phyloP scores from a whole-genome alignment of 371 early-diverging fungal genomes.

The Zychaea mexicana region DNA sequence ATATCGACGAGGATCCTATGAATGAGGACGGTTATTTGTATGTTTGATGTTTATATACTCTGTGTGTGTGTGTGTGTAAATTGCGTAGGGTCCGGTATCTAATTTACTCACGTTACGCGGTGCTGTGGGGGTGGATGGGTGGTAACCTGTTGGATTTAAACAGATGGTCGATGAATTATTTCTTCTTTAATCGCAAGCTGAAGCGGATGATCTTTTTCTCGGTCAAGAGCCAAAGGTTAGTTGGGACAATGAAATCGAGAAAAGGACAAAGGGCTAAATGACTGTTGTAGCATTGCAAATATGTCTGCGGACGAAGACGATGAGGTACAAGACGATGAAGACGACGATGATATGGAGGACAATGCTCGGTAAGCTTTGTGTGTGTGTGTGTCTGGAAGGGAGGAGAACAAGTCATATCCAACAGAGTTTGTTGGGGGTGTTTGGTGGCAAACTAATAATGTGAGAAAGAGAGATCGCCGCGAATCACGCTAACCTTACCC shows the following conservation, averaged over 20 bases:
- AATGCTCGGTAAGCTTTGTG: background rate
- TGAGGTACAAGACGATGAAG: slow-evolving; percentile 23
- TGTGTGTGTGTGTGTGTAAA: too few species aligned
- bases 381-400: background rate
- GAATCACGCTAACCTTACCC: background rate
- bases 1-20: slow-evolving; percentile 87
- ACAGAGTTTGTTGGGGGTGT: background rate
- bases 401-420: background rate
- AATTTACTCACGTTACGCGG: too few species aligned
- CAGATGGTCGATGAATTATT: slow-evolving; percentile 94
- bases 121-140: background rate
- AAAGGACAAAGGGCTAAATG: too few species aligned
- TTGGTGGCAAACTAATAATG: slow-evolving; percentile 2
- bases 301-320: slow-evolving; percentile 40
- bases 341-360: slow-evolving; percentile 10
- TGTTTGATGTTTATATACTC: slow-evolving; percentile 9
- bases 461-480: slow-evolving; percentile 2
- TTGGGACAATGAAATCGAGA: background rate
- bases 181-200: slow-evolving; percentile 88
- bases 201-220: slow-evolving; percentile 92
- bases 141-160: background rate
- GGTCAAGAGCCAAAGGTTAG: slow-evolving; percentile 81
- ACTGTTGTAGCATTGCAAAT: slow-evolving; percentile 23
- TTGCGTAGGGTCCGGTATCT: too few species aligned
- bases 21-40: slow-evolving; percentile 71